Evolutionary conservation across 176 grass and related monocot genomes (phyloP).

Genomic region (Sorghum bicolor): DNA sequence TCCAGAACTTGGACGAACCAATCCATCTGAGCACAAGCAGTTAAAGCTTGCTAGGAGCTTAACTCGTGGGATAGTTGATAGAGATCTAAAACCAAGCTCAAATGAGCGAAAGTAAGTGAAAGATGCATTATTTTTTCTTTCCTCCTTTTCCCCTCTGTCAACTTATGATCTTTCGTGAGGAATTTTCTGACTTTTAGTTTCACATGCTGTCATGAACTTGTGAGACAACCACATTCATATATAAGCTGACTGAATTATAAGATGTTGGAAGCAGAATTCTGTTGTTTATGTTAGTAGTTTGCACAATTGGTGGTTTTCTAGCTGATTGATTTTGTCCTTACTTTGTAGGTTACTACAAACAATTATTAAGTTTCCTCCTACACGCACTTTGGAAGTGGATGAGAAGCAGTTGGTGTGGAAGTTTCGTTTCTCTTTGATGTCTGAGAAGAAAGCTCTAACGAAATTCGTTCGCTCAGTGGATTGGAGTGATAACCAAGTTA

Average conservation of each 20-base stretch:
- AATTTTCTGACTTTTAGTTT: constrained; percentile 5
- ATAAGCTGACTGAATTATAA: constrained; percentile 15
- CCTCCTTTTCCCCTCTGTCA: not conserved
- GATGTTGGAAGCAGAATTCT: not conserved
- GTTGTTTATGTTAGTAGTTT: not conserved
- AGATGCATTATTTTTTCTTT: constrained; percentile 24
- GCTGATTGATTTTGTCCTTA: constrained; percentile 18
- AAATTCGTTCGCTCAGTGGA: constrained; percentile 79
- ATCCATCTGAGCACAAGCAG: constrained; percentile 95
- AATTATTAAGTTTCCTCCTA: constrained; percentile 82
- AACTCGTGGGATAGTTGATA: constrained; percentile 95
- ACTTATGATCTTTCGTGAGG: not conserved
- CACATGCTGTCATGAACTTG: constrained; percentile 10
- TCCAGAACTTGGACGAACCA: constrained; percentile 82
- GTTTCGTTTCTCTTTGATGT: constrained; percentile 96
- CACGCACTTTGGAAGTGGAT: constrained; percentile 62
- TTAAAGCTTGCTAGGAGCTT: constrained; percentile 90
- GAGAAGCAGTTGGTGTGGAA: constrained; percentile 88
- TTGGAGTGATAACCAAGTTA: constrained; percentile 90
- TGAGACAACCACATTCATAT: not conserved
- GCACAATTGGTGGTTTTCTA: not conserved
- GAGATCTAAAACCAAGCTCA: constrained; percentile 92
- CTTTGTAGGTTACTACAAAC: constrained; percentile 58
- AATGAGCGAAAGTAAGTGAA: constrained; percentile 79
- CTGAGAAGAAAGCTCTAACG: constrained; percentile 88